A percentile compares a stretch with the other conserved stretches of the same genome.
phyloP scores from a whole-genome alignment of 306 rosid genomes.

The Vicia faba region DNA sequence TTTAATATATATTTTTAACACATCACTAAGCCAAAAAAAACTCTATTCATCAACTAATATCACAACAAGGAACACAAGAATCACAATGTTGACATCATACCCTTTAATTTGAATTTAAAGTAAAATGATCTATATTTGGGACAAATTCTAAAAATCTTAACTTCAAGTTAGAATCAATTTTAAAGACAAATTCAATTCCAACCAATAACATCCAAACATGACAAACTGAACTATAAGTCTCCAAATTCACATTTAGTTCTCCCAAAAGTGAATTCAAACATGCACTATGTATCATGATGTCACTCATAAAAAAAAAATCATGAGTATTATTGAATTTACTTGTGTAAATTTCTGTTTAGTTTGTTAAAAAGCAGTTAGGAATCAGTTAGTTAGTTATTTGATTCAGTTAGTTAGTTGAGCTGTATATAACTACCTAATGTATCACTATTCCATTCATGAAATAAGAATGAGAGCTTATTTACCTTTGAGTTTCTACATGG shows the following conservation, averaged over 20 bases:
- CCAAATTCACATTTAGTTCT: not conserved
- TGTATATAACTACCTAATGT: too few species aligned
- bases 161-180: not conserved
- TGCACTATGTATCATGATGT: not conserved
- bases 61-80: not conserved
- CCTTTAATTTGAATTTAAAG: not conserved
- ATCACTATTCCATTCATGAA: too few species aligned
- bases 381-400: too few species aligned
- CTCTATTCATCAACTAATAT: not conserved
- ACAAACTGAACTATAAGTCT: not conserved
- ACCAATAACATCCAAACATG: not conserved
- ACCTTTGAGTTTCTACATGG: too few species aligned
- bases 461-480: too few species aligned
- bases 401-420: too few species aligned
- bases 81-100: not conserved
- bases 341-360: too few species aligned
- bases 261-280: not conserved
- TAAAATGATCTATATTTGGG: too few species aligned
- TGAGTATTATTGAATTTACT: too few species aligned
- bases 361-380: too few species aligned
- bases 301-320: not conserved
- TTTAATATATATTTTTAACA: not conserved
- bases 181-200: not conserved
- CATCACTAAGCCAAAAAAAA: constrained; percentile 9
- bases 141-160: not conserved